Percentiles rank a stretch among this genome's conserved stretches.
Conservation (phyloP, 805 yeast species). For the Hagleromyces aurorensis region DNA sequence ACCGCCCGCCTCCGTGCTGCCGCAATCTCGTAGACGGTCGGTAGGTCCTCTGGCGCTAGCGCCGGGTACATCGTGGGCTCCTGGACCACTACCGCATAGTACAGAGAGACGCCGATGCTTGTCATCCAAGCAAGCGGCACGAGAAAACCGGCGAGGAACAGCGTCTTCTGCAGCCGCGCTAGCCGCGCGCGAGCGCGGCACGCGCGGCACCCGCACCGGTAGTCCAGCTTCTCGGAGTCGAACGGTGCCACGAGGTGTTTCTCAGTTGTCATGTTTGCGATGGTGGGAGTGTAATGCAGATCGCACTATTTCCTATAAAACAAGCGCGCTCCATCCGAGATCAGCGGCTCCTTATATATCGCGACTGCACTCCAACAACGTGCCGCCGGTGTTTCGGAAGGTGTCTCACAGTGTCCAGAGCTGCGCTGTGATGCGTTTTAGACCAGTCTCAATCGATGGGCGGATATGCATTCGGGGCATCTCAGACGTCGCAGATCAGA, state of each 20-base stretch:
- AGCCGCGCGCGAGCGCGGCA: slow-evolving; percentile 9
- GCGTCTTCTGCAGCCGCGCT: slow-evolving; percentile 5
- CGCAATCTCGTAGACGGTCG: slow-evolving; percentile 23
- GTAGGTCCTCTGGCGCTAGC: slow-evolving; percentile 21
- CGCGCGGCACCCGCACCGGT: slow-evolving; percentile 21
- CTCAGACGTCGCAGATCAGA: too few species aligned
- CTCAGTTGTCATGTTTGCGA: slow-evolving; percentile 1
- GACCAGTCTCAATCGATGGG: too few species aligned
- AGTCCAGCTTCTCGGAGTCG: slow-evolving; percentile 8
- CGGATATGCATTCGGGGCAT: too few species aligned
- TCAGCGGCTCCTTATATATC: too few species aligned
- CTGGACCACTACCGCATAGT: too few species aligned
- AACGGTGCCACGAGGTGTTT: slow-evolving; percentile 13
- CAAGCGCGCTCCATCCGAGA: too few species aligned
- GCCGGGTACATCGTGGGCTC: slow-evolving; percentile 17
- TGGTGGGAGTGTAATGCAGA: too few species aligned
- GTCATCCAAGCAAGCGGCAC: slow-evolving; percentile 20
- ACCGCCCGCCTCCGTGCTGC: slow-evolving; percentile 3
- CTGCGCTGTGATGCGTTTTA: too few species aligned
- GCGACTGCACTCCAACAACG: too few species aligned
- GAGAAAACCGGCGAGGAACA: slow-evolving; percentile 20
- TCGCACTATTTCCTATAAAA: too few species aligned
- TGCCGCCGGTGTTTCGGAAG: too few species aligned
- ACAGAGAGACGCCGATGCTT: slow-evolving; percentile 12
- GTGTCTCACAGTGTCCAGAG: too few species aligned